Evolutionary conservation across 176 grass and related monocot genomes (phyloP).

Genomic region (Musa itinerans): DNA sequence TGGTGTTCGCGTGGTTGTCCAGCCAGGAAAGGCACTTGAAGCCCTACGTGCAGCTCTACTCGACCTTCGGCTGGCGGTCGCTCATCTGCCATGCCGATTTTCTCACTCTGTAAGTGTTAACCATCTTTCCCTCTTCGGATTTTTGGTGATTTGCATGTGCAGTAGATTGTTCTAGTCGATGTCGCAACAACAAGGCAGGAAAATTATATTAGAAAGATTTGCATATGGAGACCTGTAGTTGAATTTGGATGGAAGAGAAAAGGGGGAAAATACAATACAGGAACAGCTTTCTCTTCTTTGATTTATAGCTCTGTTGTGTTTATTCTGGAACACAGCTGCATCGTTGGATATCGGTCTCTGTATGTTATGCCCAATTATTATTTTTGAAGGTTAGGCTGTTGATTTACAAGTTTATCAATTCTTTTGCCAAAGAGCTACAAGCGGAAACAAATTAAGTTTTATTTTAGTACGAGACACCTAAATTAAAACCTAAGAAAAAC

Average conservation of each 20-base stretch:
- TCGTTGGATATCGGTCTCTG: too few relatives aligned
- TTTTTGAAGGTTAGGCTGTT: neutral
- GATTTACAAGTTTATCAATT: neutral
- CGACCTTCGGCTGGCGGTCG: slow-evolving; percentile 57
- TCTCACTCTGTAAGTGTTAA: slow-evolving; percentile 46
- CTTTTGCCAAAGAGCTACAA: too few relatives aligned
- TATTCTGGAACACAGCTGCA: neutral
- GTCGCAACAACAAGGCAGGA: too few relatives aligned
- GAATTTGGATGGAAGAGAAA: too few relatives aligned
- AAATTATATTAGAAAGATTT: neutral
- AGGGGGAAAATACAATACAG: too few relatives aligned
- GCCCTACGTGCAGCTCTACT: slow-evolving; percentile 64
- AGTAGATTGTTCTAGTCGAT: neutral
- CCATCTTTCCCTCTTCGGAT: neutral
- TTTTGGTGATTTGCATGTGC: too few relatives aligned
- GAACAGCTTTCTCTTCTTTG: neutral
- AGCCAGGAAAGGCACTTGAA: slow-evolving; percentile 73
- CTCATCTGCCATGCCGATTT: slow-evolving; percentile 92
- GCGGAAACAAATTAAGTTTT: too few relatives aligned
- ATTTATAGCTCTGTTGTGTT: neutral
- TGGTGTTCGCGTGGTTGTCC: slow-evolving; percentile 90
- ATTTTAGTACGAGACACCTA: too few relatives aligned
- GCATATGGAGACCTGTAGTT: neutral
- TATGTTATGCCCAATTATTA: neutral
- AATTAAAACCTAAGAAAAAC: too few relatives aligned